Conservation (phyloP, 2,329 filamentous ascomycete genomes). For the Pseudopithomyces maydicus region DNA sequence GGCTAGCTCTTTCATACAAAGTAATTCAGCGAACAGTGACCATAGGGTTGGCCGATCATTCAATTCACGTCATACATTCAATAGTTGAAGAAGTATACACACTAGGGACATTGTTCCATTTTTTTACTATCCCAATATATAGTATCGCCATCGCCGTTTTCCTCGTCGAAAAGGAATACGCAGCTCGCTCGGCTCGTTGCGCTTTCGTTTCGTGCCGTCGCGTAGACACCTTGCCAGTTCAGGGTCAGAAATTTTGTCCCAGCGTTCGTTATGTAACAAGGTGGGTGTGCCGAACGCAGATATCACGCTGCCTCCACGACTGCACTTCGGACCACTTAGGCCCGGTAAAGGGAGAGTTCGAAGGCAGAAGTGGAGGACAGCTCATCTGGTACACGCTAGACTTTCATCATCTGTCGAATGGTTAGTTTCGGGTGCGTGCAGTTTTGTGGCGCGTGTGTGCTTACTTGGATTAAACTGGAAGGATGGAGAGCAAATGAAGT, state of each 20-base stretch:
- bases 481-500: constrained; percentile 70
- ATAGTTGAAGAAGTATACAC: neutral
- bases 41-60: neutral
- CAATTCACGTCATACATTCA: neutral
- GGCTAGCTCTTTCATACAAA: constrained; percentile 34
- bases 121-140: neutral
- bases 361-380: constrained; percentile 68
- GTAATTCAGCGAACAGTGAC: constrained; percentile 25
- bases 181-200: neutral
- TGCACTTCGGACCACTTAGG: constrained; percentile 82
- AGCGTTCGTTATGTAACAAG: constrained; percentile 99
- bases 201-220: constrained; percentile 6
- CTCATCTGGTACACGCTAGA: constrained; percentile 95
- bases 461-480: constrained; percentile 99
- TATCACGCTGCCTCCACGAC: constrained; percentile 79
- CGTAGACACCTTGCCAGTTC: constrained; percentile 59
- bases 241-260: constrained; percentile 94
- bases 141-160: constrained; percentile 1
- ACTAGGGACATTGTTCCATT: neutral
- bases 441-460: constrained; percentile 47
- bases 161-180: neutral
- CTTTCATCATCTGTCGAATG: constrained; percentile 92
- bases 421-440: constrained; percentile 24
- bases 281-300: constrained; percentile 98
- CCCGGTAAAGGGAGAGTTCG: constrained; percentile 86